Evolutionary conservation across 1,284 basidiomycete genomes (phyloP).

Genomic region (Malassezia psittaci): DNA sequence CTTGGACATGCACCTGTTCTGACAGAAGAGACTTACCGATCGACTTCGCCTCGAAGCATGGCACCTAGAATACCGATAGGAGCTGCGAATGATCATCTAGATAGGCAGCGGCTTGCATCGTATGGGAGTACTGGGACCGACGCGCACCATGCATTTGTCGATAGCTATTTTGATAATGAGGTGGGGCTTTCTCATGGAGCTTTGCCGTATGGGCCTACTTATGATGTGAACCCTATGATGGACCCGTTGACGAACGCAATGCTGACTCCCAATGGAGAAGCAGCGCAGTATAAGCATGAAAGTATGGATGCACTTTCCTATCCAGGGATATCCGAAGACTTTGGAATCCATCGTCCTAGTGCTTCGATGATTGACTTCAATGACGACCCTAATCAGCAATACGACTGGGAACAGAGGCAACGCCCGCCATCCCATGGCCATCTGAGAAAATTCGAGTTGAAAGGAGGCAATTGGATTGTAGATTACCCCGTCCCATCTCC

Average conservation of each 20-base stretch:
- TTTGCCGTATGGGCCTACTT: too few relatives aligned
- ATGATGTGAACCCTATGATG: too few relatives aligned
- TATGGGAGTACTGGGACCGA: not conserved
- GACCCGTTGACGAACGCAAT: too few relatives aligned
- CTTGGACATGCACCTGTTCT: too few relatives aligned
- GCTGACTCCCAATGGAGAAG: too few relatives aligned
- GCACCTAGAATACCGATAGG: too few relatives aligned
- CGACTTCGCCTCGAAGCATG: too few relatives aligned
- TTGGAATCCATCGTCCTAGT: not conserved
- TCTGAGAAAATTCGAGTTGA: conserved; percentile 75
- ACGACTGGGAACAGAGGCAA: conserved; percentile 44
- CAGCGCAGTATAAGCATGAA: not conserved
- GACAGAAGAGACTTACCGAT: too few relatives aligned
- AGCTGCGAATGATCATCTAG: too few relatives aligned
- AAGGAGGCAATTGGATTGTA: conserved; percentile 53
- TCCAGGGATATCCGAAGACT: not conserved
- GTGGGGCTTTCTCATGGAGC: too few relatives aligned
- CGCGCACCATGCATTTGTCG: conserved; percentile 1
- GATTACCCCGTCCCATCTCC: conserved; percentile 67
- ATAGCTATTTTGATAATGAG: not conserved
- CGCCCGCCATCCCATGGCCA: conserved; percentile 48
- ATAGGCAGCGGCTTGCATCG: too few relatives aligned
- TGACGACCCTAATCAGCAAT: not conserved
- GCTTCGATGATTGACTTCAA: not conserved
- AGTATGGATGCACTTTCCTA: not conserved